These are phyloP conservation scores for Plectosphaerella plurivora DNA, from an alignment of 2,329 filamentous ascomycete species.

Conservation along the genomic window DNA sequence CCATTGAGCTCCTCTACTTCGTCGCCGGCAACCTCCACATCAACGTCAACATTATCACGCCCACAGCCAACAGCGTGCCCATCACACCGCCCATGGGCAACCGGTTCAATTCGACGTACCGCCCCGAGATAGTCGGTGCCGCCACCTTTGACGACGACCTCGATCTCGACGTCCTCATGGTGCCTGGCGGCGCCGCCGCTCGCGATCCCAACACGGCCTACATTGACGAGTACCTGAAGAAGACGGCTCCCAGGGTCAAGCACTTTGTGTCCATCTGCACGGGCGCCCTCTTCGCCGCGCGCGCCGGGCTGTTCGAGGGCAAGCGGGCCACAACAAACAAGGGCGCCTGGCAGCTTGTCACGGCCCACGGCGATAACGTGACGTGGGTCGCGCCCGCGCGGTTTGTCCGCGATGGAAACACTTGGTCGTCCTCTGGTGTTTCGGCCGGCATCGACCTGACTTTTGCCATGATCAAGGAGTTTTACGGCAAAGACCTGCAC, in stretches of 20 bases:
- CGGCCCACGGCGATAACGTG: conserved; percentile 41
- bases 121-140: conserved; percentile 31
- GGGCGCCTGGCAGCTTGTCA: conserved; percentile 44
- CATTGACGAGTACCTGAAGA: conserved; percentile 34
- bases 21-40: conserved; percentile 16
- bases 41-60: conserved; percentile 34
- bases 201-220: conserved; percentile 25
- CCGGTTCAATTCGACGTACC: conserved; percentile 28
- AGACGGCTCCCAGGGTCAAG: conserved; percentile 39
- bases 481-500: conserved; percentile 46
- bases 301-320: conserved; percentile 55
- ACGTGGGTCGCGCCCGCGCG: conserved; percentile 58
- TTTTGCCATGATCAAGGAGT: conserved; percentile 28
- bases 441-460: conserved; percentile 30
- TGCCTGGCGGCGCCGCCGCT: conserved; percentile 58
- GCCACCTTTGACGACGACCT: conserved; percentile 49
- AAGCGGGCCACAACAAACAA: conserved; percentile 65
- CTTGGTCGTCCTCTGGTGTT: conserved; percentile 61
- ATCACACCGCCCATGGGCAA: conserved; percentile 23
- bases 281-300: conserved; percentile 53
- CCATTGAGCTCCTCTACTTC: conserved; percentile 15
- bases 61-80: conserved; percentile 33
- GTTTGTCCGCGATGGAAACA: conserved; percentile 61
- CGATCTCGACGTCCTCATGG: conserved; percentile 56
- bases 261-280: conserved; percentile 64